Evolutionary conservation across 257 asterid genomes (phyloP).

Genomic region (Solanum commersonii): DNA sequence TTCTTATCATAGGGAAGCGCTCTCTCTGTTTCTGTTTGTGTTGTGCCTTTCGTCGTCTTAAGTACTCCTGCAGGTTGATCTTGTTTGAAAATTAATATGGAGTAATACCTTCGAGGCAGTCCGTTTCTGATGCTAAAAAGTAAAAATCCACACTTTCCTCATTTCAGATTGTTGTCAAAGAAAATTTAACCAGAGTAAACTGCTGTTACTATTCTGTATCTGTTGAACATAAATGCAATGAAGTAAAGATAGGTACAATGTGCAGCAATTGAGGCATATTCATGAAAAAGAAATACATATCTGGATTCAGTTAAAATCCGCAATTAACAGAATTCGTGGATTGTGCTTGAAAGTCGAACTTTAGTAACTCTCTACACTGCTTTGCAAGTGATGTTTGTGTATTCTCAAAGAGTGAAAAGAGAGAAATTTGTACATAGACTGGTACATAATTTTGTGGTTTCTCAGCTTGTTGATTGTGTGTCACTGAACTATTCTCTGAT

Average conservation of each 20-base stretch:
- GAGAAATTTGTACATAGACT: background rate
- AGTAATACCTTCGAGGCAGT: background rate
- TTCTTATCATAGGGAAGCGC: background rate
- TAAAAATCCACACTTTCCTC: background rate
- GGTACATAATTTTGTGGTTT: background rate
- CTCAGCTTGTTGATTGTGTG: background rate
- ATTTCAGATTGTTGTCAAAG: background rate
- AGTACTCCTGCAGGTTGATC: background rate
- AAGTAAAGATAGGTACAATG: background rate
- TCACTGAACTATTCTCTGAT: background rate
- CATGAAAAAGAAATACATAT: background rate
- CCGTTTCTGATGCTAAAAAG: background rate
- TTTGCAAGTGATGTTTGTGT: background rate
- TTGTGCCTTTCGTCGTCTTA: background rate
- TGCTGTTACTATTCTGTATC: background rate
- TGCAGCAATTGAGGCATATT: background rate
- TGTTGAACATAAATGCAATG: background rate
- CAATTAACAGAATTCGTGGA: background rate
- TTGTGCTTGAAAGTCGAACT: background rate
- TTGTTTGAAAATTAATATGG: background rate
- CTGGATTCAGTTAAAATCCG: background rate
- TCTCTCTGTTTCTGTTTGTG: background rate
- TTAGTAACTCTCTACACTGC: background rate
- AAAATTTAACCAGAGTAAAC: background rate
- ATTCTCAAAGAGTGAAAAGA: background rate